These are phyloP conservation scores for Schizophyllum amplum DNA, from an alignment of 1,284 basidiomycete genomes.

Conservation along the genomic window DNA sequence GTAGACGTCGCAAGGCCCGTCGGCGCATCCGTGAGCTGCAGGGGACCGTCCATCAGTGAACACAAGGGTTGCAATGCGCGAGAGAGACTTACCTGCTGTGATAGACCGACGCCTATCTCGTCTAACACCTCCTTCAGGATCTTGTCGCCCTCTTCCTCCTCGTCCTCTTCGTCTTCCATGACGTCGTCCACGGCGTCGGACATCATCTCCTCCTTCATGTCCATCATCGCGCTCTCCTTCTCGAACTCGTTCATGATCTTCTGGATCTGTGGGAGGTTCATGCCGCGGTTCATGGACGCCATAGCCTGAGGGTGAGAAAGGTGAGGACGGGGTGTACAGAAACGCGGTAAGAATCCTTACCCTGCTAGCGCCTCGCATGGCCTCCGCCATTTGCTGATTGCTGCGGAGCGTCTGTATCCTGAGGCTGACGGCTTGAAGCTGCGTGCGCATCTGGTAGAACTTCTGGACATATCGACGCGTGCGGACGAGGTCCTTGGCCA, in stretches of 20 bases:
- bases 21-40: slow-evolving; percentile 78
- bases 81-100: slow-evolving; percentile 68
- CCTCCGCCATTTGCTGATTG: slow-evolving; percentile 99
- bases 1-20: slow-evolving; percentile 55
- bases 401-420: slow-evolving; percentile 95
- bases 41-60: slow-evolving; percentile 7
- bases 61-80: slow-evolving; percentile 6
- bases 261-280: slow-evolving; percentile 93
- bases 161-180: slow-evolving; percentile 95
- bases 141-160: slow-evolving; percentile 94
- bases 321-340: slow-evolving; percentile 7
- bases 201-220: slow-evolving; percentile 99
- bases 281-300: slow-evolving; percentile 94
- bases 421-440: slow-evolving; percentile 92
- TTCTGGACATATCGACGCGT: slow-evolving; percentile 95
- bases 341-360: slow-evolving; percentile 36
- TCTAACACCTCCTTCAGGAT: slow-evolving; percentile 96
- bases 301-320: slow-evolving; percentile 63
- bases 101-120: slow-evolving; percentile 91
- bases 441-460: slow-evolving; percentile 98
- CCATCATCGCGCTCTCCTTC: slow-evolving; percentile 95
- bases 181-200: slow-evolving; percentile 97
- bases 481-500: slow-evolving; percentile 97
- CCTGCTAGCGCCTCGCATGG: slow-evolving; percentile 96
- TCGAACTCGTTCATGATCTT: slow-evolving; percentile 98